Evolutionary conservation across 768 basidiomycete species (phyloP), one percentile per base, ranked within the genome.

Genomic region (Suillus occidentalis): DNA sequence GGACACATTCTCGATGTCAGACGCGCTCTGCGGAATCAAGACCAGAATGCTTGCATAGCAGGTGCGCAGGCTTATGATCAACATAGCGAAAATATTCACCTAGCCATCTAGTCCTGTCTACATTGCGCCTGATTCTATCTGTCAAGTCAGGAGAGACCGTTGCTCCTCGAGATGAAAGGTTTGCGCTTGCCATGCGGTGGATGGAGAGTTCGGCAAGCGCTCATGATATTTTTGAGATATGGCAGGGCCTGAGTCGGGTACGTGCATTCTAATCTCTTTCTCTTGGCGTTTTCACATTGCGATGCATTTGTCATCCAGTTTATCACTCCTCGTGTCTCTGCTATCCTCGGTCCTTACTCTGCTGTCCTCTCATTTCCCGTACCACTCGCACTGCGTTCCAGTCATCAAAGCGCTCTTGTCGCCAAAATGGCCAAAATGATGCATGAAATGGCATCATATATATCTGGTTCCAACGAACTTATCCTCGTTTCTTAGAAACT

Each of bases 401-500:
- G 84, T 94, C 42, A 76, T 91, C 59, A 89, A 87, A 68, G 78
- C 3, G 28, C 28, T 28, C 28, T 28, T 28, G 28, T 28, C 28
- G 28, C 28, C 28, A 28, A 28, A 28, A 36, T 88, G 75, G 28
- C 28, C 28, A 28, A 28, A 28, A 36, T 88, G 75, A 79, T 82
- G 62, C 82, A 85, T 39, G 81, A 82, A 20, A 71, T 94, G 45
- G 88, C 87, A 65, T 80, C 85, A 5, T 90, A 88, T 72, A 75
- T 94, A 1, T 81, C 83, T 5, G 86, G 87, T 6, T 76, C 83
- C 4, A 87, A 85, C 31, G 91, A 93, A 53, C 78, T 89, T 12
- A 83, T 89, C 28, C 79, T 94, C 10, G 83, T 84, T 0, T 84
- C 89, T 0, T 75, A 94, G 63, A 89, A 87, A 68, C 72, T 93